Conservation (phyloP, 129 eudicot genomes). For the Flaveria ramosissima region DNA sequence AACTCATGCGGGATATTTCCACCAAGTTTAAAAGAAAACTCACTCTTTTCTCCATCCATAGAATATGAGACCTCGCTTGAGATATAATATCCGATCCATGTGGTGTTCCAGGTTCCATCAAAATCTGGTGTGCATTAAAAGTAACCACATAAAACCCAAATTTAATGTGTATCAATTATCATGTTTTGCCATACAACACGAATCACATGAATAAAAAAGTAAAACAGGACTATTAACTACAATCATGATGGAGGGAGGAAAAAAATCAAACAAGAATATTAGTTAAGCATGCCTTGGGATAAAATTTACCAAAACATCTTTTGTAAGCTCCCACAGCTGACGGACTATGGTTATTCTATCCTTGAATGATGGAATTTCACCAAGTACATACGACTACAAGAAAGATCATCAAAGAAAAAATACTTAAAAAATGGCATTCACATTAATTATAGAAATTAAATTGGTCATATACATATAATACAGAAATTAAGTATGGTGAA, state of each 20-base stretch:
- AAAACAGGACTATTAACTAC: conserved; percentile 5
- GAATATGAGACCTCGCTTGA: conserved; percentile 84
- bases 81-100: conserved; percentile 87
- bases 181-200: not conserved
- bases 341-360: conserved; percentile 89
- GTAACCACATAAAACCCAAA: conserved; percentile 24
- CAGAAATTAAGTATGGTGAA: not conserved
- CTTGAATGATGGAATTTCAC: conserved; percentile 85
- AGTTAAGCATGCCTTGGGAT: conserved; percentile 18
- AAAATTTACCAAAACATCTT: conserved; percentile 73
- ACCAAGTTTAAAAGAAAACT: conserved; percentile 4
- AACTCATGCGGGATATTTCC: conserved; percentile 1
- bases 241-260: not conserved
- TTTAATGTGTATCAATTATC: not conserved
- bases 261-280: not conserved
- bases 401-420: conserved; percentile 22
- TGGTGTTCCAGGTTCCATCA: conserved; percentile 98
- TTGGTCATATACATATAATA: not conserved
- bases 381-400: conserved; percentile 91
- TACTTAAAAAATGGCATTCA: not conserved
- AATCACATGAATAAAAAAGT: not conserved
- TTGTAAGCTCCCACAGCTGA: conserved; percentile 91
- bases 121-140: conserved; percentile 52
- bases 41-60: conserved; percentile 96
- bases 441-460: not conserved